Evolutionary conservation across 495 filamentous ascomycete species (phyloP).

Genomic region (Eremomyces bilateralis): DNA sequence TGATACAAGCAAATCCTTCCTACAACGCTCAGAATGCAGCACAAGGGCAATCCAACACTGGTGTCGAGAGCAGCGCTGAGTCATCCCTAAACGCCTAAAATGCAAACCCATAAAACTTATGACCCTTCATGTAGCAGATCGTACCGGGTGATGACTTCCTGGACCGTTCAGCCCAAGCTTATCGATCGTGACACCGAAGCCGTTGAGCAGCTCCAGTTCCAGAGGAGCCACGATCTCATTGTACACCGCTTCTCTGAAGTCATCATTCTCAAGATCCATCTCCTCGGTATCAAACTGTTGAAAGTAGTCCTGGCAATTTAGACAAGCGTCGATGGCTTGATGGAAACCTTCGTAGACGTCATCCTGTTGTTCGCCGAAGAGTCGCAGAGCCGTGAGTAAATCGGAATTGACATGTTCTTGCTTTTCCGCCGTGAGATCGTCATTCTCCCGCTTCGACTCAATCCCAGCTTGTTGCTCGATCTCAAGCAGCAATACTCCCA

Average conservation of each 20-base stretch:
- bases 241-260: conserved; percentile 2
- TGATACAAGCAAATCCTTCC: too few species aligned
- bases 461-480: conserved; percentile 1
- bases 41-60: too few species aligned
- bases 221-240: conserved; percentile 1
- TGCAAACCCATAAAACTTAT: too few species aligned
- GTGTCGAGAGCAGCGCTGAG: too few species aligned
- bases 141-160: too few species aligned
- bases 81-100: too few species aligned
- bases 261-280: conserved; percentile 1
- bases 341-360: conserved; percentile 1
- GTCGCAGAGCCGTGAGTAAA: conserved; percentile 2
- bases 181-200: too few species aligned
- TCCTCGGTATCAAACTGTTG: too few species aligned
- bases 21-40: too few species aligned
- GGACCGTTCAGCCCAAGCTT: too few species aligned
- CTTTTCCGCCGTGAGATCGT: conserved; percentile 1
- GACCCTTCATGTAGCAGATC: too few species aligned
- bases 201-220: neutral
- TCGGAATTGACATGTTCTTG: conserved; percentile 4
- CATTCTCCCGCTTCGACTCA: conserved; percentile 1
- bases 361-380: neutral
- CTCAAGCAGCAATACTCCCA: conserved; percentile 5
- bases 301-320: too few species aligned
- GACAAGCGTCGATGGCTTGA: conserved; percentile 1